Conservation (phyloP, 116 monocot genomes). For the Zostera marina region DNA sequence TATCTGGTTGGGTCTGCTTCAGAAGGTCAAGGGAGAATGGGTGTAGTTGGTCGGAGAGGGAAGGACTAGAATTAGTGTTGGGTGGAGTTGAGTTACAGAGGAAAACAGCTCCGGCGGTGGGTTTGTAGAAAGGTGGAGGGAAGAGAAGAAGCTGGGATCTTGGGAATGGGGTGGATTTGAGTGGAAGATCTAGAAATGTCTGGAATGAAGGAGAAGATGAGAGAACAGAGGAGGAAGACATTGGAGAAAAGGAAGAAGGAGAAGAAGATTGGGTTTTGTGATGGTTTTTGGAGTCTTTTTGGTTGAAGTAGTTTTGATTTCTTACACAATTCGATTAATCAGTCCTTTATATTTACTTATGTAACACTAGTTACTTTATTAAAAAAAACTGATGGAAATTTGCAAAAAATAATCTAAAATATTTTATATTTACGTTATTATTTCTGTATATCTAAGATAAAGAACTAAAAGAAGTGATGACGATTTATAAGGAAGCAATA, state of each 20-base stretch:
- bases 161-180: neutral
- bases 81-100: constrained; percentile 23
- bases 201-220: neutral
- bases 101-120: neutral
- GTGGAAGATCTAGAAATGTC: neutral
- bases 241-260: neutral
- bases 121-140: constrained; percentile 1
- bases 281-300: neutral
- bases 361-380: too few relatives aligned
- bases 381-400: too few relatives aligned
- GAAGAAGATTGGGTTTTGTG: constrained; percentile 1
- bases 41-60: constrained; percentile 61
- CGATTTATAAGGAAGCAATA: too few relatives aligned
- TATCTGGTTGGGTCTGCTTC: constrained; percentile 6
- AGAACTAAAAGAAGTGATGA: too few relatives aligned
- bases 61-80: constrained; percentile 30
- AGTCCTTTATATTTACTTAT: too few relatives aligned
- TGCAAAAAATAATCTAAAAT: too few relatives aligned
- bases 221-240: constrained; percentile 4
- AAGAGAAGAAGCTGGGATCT: constrained; percentile 2
- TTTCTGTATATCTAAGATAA: too few relatives aligned
- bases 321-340: too few relatives aligned
- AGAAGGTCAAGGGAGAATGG: constrained; percentile 67
- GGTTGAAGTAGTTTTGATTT: too few relatives aligned
- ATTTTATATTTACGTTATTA: too few relatives aligned